phyloP scores from a whole-genome alignment of 2,329 filamentous ascomycete genomes.

The Ilyonectria mors-panacis region DNA sequence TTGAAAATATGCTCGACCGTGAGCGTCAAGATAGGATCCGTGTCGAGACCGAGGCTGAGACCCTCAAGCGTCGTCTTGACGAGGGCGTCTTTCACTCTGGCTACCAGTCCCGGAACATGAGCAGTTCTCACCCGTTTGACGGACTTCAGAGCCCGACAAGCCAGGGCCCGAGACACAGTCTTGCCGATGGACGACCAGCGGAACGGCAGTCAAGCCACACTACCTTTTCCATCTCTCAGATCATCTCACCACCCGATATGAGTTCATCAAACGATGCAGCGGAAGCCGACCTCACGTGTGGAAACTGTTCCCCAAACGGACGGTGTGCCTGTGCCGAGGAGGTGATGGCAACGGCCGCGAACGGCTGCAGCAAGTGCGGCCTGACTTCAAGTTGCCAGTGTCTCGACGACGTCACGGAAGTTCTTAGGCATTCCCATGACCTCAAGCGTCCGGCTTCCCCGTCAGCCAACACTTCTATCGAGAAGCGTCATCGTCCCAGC shows the following conservation, averaged over 20 bases:
- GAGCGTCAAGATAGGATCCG: slow-evolving; percentile 66
- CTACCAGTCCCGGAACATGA: slow-evolving; percentile 48
- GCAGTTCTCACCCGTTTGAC: slow-evolving; percentile 45
- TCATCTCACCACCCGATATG: slow-evolving; percentile 67
- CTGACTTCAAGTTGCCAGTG: slow-evolving; percentile 75
- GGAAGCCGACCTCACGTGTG: slow-evolving; percentile 64
- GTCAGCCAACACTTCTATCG: slow-evolving; percentile 58
- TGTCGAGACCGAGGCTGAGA: slow-evolving; percentile 59
- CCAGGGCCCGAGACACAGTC: slow-evolving; percentile 47
- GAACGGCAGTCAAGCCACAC: slow-evolving; percentile 55
- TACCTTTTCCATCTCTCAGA: slow-evolving; percentile 70
- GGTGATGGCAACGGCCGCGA: slow-evolving; percentile 65
- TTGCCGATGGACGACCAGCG: slow-evolving; percentile 45
- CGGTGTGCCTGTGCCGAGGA: slow-evolving; percentile 73
- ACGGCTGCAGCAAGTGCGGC: slow-evolving; percentile 78
- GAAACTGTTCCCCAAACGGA: slow-evolving; percentile 67
- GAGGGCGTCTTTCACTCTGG: slow-evolving; percentile 47
- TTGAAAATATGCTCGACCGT: slow-evolving; percentile 75
- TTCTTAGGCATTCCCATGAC: slow-evolving; percentile 52
- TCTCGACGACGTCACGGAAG: slow-evolving; percentile 72
- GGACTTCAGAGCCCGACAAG: slow-evolving; percentile 48
- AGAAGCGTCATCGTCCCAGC: slow-evolving; percentile 69
- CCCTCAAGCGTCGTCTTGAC: slow-evolving; percentile 51
- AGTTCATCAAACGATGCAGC: slow-evolving; percentile 47
- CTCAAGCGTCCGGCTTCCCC: slow-evolving; percentile 68